A percentile compares a stretch with the other conserved stretches of the same genome.
These are phyloP conservation scores for Herpomyces periplanetae DNA, from an alignment of 2,329 filamentous ascomycete genomes.

Conservation along the genomic window DNA sequence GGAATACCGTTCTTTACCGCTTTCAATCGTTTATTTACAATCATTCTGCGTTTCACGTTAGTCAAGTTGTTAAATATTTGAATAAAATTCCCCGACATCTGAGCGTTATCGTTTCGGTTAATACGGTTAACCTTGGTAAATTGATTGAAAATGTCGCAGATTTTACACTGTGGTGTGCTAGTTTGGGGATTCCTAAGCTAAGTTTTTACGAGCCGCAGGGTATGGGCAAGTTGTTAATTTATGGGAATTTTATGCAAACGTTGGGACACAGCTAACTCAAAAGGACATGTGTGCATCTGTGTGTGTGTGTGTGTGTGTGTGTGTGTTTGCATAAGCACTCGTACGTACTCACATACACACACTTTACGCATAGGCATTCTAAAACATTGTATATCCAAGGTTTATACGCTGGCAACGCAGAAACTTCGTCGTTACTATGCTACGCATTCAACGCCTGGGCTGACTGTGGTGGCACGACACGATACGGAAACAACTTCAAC, in stretches of 20 bases:
- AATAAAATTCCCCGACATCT: constrained; percentile 41
- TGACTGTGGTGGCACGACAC: constrained; percentile 13
- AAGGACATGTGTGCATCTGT: constrained; percentile 1
- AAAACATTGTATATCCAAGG: constrained; percentile 1
- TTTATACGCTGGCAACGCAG: background rate
- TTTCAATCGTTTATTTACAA: constrained; percentile 53
- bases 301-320: background rate
- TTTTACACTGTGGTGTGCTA: constrained; percentile 64
- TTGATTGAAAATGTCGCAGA: constrained; percentile 70
- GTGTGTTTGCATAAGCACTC: background rate
- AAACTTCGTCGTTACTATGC: constrained; percentile 3
- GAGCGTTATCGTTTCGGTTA: constrained; percentile 41
- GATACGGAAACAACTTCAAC: constrained; percentile 9
- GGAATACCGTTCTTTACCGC: constrained; percentile 35
- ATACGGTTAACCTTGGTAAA: constrained; percentile 7
- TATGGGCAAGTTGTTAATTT: constrained; percentile 9
- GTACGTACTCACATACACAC: constrained; percentile 2
- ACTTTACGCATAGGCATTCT: background rate
- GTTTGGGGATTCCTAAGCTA: constrained; percentile 47
- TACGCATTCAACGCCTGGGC: constrained; percentile 28
- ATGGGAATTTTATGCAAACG: no score
- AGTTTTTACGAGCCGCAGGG: constrained; percentile 76
- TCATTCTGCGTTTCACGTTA: constrained; percentile 74
- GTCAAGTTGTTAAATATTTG: constrained; percentile 38
- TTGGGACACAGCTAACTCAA: no score